Conservation (phyloP, 2,329 filamentous ascomycete genomes). For the Trichoderma aggressivum region DNA sequence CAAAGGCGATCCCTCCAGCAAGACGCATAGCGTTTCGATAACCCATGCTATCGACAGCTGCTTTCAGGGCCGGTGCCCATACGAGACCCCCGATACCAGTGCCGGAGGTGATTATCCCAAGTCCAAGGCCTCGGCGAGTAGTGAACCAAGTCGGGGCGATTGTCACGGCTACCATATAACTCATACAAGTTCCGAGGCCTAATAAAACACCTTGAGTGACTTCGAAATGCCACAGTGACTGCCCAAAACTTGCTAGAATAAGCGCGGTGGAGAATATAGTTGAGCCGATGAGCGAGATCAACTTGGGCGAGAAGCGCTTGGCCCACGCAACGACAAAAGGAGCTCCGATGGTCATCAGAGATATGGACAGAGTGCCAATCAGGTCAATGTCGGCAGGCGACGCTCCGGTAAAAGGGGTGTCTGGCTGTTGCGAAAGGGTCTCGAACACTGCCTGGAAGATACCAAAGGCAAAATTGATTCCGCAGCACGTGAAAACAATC, state of each 20-base stretch:
- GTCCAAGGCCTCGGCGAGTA: background rate
- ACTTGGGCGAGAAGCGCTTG: conserved; percentile 3
- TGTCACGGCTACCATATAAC: conserved; percentile 4
- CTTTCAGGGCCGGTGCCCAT: conserved; percentile 8
- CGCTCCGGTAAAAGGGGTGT: conserved; percentile 1
- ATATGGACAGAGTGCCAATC: background rate
- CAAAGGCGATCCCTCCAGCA: conserved; percentile 3
- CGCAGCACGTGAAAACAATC: conserved; percentile 7
- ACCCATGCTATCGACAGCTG: background rate
- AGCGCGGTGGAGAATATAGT: background rate
- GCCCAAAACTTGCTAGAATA: conserved; percentile 1
- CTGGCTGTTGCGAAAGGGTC: background rate
- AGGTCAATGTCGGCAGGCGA: conserved; percentile 6
- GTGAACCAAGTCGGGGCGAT: conserved; percentile 5
- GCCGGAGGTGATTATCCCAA: conserved; percentile 8
- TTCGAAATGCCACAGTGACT: conserved; percentile 8
- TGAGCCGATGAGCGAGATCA: background rate
- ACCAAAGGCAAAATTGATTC: conserved; percentile 5
- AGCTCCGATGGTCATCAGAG: conserved; percentile 9
- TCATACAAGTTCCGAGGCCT: background rate
- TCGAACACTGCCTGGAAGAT: conserved; percentile 6
- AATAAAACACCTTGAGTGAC: background rate
- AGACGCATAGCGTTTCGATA: conserved; percentile 2
- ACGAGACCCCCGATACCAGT: conserved; percentile 3
- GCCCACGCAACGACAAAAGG: conserved; percentile 8